These are phyloP conservation scores for Monosporascus sp. DNA, from an alignment of 2,329 filamentous ascomycete species.

Conservation along the genomic window DNA sequence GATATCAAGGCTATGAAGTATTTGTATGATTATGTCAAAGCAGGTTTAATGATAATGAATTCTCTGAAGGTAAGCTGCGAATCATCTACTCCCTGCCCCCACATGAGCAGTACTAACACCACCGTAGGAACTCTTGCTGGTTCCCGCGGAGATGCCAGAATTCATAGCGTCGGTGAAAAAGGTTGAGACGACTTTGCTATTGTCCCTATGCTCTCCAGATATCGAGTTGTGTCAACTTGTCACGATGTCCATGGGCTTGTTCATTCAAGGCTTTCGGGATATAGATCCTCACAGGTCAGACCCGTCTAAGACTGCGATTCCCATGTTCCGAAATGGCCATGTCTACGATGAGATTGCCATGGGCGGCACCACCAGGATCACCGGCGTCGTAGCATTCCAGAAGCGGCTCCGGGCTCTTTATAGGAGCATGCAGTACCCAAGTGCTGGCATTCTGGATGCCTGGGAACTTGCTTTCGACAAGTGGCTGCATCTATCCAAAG, in stretches of 20 bases:
- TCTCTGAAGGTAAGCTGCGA: conserved; percentile 39
- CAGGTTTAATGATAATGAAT: conserved; percentile 48
- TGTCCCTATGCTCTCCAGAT: conserved; percentile 61
- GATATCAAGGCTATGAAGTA: conserved; percentile 39
- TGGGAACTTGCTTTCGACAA: conserved; percentile 63
- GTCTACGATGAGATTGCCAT: conserved; percentile 60
- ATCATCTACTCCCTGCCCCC: too few relatives aligned
- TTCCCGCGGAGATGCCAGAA: conserved; percentile 51
- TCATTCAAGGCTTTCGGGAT: conserved; percentile 57
- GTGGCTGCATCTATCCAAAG: conserved; percentile 60
- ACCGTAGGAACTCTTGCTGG: conserved; percentile 47
- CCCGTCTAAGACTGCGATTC: conserved; percentile 44
- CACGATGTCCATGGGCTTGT: conserved; percentile 55
- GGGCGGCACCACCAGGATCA: conserved; percentile 56
- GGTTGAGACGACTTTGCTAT: conserved; percentile 58
- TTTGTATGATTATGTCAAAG: conserved; percentile 53
- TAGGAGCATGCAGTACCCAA: conserved; percentile 57
- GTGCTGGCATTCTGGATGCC: conserved; percentile 60
- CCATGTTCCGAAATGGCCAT: conserved; percentile 55
- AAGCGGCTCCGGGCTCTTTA: conserved; percentile 58
- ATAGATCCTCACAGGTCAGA: conserved; percentile 45
- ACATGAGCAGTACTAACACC: conserved; percentile 3
- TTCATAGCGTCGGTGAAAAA: conserved; percentile 48
- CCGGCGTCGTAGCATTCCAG: conserved; percentile 65
- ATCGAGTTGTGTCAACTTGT: conserved; percentile 62